Percentiles rank a stretch among this genome's conserved stretches.
These are phyloP conservation scores for Cicer arietinum DNA, from an alignment of 306 rosid species.

Conservation along the genomic window DNA sequence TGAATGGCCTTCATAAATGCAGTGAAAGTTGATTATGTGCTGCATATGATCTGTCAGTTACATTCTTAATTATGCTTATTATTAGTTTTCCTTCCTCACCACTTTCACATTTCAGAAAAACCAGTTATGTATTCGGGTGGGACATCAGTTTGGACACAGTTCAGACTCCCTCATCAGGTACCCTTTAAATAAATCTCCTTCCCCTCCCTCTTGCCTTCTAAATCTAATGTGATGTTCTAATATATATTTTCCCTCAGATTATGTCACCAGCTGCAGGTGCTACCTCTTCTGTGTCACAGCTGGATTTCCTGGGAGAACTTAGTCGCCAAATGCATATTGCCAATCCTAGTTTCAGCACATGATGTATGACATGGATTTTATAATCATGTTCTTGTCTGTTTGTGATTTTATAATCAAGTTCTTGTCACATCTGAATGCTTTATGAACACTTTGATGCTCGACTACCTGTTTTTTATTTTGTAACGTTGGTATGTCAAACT, in stretches of 20 bases:
- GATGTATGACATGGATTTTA: slow-evolving; percentile 41
- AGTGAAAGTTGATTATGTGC: background rate
- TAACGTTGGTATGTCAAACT: slow-evolving; percentile 39
- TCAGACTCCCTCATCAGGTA: slow-evolving; percentile 76
- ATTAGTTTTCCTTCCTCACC: background rate
- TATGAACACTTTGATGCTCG: slow-evolving; percentile 27
- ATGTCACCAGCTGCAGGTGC: slow-evolving; percentile 50
- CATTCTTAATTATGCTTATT: background rate
- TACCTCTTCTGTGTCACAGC: slow-evolving; percentile 51
- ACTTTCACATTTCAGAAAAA: slow-evolving; percentile 60
- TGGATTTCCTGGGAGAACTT: slow-evolving; percentile 78
- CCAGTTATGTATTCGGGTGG: slow-evolving; percentile 69
- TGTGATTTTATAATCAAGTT: slow-evolving; percentile 43
- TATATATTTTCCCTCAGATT: slow-evolving; percentile 42
- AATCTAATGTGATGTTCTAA: slow-evolving; percentile 14
- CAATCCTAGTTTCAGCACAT: slow-evolving; percentile 48
- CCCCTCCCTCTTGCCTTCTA: slow-evolving; percentile 5
- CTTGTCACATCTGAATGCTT: slow-evolving; percentile 26
- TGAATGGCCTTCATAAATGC: background rate
- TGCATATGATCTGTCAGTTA: slow-evolving; percentile 4
- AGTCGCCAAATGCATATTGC: slow-evolving; percentile 50
- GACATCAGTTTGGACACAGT: slow-evolving; percentile 62
- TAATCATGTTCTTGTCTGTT: slow-evolving; percentile 36
- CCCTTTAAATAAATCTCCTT: slow-evolving; percentile 22
- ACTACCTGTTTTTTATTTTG: slow-evolving; percentile 40